Conservation (phyloP, 2,329 filamentous ascomycete species). For the Fusarium tupiense region DNA sequence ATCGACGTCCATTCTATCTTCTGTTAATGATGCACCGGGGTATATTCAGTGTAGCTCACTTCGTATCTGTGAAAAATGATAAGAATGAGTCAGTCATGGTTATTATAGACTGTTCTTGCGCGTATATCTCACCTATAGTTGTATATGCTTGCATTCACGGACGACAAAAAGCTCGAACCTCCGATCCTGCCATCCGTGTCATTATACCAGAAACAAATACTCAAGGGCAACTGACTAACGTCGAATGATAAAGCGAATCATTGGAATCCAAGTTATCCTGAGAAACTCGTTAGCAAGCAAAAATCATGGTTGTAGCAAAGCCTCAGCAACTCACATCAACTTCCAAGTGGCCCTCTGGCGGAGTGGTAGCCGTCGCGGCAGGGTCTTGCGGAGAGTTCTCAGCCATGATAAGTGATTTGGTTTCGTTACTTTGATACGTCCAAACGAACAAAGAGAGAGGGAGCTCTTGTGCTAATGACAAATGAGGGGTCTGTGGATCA, state of each 20-base stretch:
- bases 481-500: background rate
- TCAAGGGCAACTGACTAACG: background rate
- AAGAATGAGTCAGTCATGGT: background rate
- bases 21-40: background rate
- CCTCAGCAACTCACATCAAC: background rate
- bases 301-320: accelerated
- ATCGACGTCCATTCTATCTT: conserved; percentile 11
- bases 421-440: background rate
- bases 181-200: background rate
- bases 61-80: conserved; percentile 1
- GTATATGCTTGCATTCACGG: conserved; percentile 23
- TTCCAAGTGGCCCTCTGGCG: background rate
- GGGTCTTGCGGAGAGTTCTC: background rate
- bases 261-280: background rate
- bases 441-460: background rate
- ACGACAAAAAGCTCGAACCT: conserved; percentile 12
- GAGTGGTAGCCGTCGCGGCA: background rate
- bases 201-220: background rate
- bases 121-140: conserved; percentile 6
- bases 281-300: background rate
- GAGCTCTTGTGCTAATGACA: background rate
- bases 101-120: accelerated
- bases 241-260: background rate
- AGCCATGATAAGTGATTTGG: background rate
- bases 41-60: background rate